Base-by-base conservation (phyloP, 257 asterid genomes). In the Primulina eburnea region DNA sequence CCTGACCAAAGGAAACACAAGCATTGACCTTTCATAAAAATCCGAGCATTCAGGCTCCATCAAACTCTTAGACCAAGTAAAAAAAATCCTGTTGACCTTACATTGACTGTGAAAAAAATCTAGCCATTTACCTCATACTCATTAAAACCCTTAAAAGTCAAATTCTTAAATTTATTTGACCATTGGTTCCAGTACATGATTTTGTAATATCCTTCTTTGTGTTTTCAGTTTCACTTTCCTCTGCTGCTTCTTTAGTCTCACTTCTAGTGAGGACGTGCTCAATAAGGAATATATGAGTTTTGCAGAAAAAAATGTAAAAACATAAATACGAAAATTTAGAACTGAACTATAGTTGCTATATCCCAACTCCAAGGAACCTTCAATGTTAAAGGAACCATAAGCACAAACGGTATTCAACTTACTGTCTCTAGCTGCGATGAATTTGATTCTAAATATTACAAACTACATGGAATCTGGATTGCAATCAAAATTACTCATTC, bases 1-100 rank as follows among this genome's bases (percentile, higher is more conserved):
- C 99, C 97, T 94, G 87, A 73, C 72, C 29, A 69, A 77, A 63
- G 58, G 62, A 77, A 68, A 29, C 64, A 71, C 67, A 58, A 77
- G n/a, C 38, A 18, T 50, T 60, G 66, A 24, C 71, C 18, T 17
- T 69, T 43, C 58, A 43, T 60, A 59, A 30, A 68, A n/a, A 59
- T 50, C 57, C 65, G 71, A 56, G 70, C 30, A 26, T 60, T 56
- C 64, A 53, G 26, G 32, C 26, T 29, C 53, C 28, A 26, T 60
- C 62, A 60, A 40, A 17, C 24, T 34, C 32, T 14, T 38, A 50
- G 35, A 32, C 34, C 32, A 57, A 12, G 67, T 21, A 26, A 62
- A 43, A 28, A 37, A 11, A 37, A 17, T 20, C 50, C 38, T 63
- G 58, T 61, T 62, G 60, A 35, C 20, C 50, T 62, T 34, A 34